Evolutionary conservation across 2,329 filamentous ascomycete genomes (phyloP).

Genomic region (Pochonia chlamydosporia): DNA sequence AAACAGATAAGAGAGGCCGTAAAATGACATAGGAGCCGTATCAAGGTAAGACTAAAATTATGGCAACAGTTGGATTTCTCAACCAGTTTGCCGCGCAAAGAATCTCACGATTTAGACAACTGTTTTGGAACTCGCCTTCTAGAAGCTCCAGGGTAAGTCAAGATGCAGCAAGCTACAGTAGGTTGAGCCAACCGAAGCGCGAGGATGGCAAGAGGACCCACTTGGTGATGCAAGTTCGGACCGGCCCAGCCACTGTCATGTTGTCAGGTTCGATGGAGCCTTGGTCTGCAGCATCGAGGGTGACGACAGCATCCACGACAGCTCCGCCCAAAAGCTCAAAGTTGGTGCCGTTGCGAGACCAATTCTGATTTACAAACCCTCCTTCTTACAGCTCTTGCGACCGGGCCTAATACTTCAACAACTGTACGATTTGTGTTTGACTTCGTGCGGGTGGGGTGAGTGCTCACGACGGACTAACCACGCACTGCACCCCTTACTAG

Average conservation of each 20-base stretch:
- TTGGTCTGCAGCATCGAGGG: conserved; percentile 2
- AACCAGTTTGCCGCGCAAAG: too few species aligned
- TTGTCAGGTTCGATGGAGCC: conserved; percentile 1
- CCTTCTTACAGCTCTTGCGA: not conserved
- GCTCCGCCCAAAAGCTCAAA: not conserved
- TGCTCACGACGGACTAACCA: conserved; percentile 1
- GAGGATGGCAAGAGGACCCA: conserved; percentile 4
- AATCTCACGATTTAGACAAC: too few species aligned
- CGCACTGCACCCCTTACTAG: conserved; percentile 3
- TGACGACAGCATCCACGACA: conserved; percentile 9
- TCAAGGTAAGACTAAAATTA: too few species aligned
- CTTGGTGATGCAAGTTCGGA: conserved; percentile 1
- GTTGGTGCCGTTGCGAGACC: not conserved
- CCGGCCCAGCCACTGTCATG: conserved; percentile 5
- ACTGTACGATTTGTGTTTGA: not conserved
- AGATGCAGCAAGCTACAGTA: not conserved
- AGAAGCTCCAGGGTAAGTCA: not conserved
- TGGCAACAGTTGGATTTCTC: not conserved
- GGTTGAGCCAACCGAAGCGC: not conserved
- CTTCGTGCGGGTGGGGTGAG: not conserved
- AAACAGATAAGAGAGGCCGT: too few species aligned
- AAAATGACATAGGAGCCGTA: too few species aligned
- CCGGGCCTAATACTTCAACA: not conserved
- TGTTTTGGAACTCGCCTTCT: not conserved
- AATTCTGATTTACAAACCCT: not conserved